Evolutionary conservation across 1,284 basidiomycete genomes (phyloP).

Genomic region (Mycosarcoma mackinlayi): DNA sequence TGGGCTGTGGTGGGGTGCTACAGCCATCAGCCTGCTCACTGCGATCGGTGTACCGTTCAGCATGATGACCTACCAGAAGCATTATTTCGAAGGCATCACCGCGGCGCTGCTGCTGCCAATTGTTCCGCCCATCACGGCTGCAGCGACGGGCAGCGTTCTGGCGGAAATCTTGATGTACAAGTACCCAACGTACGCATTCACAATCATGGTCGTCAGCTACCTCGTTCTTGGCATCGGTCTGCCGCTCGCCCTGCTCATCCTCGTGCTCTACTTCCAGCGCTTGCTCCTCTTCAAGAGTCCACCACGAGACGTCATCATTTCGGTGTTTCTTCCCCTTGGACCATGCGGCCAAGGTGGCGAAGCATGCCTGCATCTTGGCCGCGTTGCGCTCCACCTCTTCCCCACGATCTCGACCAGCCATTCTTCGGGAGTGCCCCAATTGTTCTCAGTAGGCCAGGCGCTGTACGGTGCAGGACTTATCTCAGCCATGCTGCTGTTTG

Average conservation of each 20-base stretch:
- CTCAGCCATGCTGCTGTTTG: slow-evolving; percentile 55
- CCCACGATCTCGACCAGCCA: slow-evolving; percentile 40
- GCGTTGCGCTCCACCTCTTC: slow-evolving; percentile 49
- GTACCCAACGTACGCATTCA: slow-evolving; percentile 54
- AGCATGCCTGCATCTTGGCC: slow-evolving; percentile 57
- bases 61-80: slow-evolving; percentile 61
- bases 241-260: slow-evolving; percentile 52
- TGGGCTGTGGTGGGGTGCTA: slow-evolving; percentile 51
- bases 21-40: slow-evolving; percentile 34
- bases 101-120: slow-evolving; percentile 56
- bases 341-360: slow-evolving; percentile 61
- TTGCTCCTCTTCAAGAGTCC: slow-evolving; percentile 58
- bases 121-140: slow-evolving; percentile 59
- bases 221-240: slow-evolving; percentile 57
- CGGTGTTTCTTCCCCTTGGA: slow-evolving; percentile 55
- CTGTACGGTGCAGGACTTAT: slow-evolving; percentile 59
- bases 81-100: slow-evolving; percentile 57
- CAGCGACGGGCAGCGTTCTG: slow-evolving; percentile 48
- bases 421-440: slow-evolving; percentile 37
- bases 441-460: slow-evolving; percentile 48
- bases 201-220: slow-evolving; percentile 53
- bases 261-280: slow-evolving; percentile 60
- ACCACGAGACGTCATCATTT: slow-evolving; percentile 59
- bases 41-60: slow-evolving; percentile 54
- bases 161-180: slow-evolving; percentile 46